Evolutionary conservation across 2,329 filamentous ascomycete species (phyloP), one percentile per base, ranked within the genome.

Genomic region (Hypoxylon sp.): DNA sequence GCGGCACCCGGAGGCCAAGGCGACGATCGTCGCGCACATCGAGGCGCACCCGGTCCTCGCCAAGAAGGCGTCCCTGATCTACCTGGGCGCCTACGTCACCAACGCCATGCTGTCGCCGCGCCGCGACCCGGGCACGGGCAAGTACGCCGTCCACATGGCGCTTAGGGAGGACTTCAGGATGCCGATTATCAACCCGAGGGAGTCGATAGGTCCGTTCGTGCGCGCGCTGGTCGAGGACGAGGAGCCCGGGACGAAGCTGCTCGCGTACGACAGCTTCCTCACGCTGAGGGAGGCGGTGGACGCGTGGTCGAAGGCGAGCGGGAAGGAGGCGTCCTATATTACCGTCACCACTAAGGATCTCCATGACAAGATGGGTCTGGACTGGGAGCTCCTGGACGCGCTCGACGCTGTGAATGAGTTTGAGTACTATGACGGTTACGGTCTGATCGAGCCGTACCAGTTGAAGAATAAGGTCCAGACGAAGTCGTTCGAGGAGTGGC

Each of bases 141-240:
- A 73, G 15, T 81, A 78, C 30, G 41, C 52, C 2, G 62, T 79
- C n/a, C 19, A 76, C 0, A 30, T 79, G 0, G 77, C 79, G 0
- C 65, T 74, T 1, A 62, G 60, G 0, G 56, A 62, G 49, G 48
- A 71, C 0, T 70, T 69, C 0, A 65, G 61, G 1, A 59, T 83
- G 1, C 81, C 80, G 0, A 74, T 84, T 48, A 76, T 83, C 50
- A 75, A 80, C 49, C 71, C 77, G 0, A 64, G 62, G 0, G 64
- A 68, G 1, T 80, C 79, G 1, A 80, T 79, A 0, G 83, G 82
- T 0, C 70, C 72, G 0, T 84, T 83, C 34, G 81, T 84, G 1
- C 74, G 71, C 10, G 78, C 79, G 0, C 71, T 85, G 22, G 43
- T 84, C 3, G 75, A 80, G 32, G 71, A 78, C 20, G 79, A 82